phyloP scores from a whole-genome alignment of 2,329 filamentous ascomycete genomes.

The Talaromyces albobiverticillius region DNA sequence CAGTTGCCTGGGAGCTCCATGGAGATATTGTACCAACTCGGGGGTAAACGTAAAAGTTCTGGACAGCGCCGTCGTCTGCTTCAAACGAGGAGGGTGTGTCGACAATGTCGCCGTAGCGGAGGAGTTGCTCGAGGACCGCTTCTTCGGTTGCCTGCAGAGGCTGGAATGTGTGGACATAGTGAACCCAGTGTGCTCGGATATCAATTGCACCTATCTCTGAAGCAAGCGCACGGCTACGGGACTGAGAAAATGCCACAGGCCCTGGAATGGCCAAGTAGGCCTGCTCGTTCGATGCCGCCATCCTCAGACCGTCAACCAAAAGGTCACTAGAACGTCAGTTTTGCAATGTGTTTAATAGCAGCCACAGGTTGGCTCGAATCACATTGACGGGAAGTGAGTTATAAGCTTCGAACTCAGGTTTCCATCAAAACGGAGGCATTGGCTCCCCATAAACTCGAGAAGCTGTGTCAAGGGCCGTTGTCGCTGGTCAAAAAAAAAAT shows the following conservation, averaged over 20 bases:
- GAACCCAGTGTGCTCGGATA: slow-evolving; percentile 50
- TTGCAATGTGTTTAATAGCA: background rate
- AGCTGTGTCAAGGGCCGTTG: background rate
- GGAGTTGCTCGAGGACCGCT: slow-evolving; percentile 55
- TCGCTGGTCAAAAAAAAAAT: slow-evolving; percentile 9
- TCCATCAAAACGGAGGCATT: background rate
- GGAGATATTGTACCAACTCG: slow-evolving; percentile 81
- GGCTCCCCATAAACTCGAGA: background rate
- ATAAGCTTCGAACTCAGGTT: background rate
- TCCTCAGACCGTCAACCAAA: slow-evolving; percentile 23
- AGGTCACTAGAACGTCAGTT: background rate
- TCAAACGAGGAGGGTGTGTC: slow-evolving; percentile 42
- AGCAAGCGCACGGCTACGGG: slow-evolving; percentile 43
- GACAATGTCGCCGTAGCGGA: slow-evolving; percentile 59
- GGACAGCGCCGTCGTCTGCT: slow-evolving; percentile 49
- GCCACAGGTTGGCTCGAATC: background rate
- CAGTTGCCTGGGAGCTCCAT: slow-evolving; percentile 96
- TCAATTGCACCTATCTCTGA: slow-evolving; percentile 41
- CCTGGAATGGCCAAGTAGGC: slow-evolving; percentile 38
- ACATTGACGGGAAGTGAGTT: background rate
- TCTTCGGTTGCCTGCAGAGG: slow-evolving; percentile 47
- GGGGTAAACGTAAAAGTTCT: slow-evolving; percentile 71
- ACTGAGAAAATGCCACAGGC: slow-evolving; percentile 45
- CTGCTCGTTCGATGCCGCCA: slow-evolving; percentile 31
- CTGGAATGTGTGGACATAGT: slow-evolving; percentile 63